A percentile compares a stretch with the other conserved stretches of the same genome.
Evolutionary conservation across 345 rosid species (phyloP).

Genomic region (Ricinus communis): DNA sequence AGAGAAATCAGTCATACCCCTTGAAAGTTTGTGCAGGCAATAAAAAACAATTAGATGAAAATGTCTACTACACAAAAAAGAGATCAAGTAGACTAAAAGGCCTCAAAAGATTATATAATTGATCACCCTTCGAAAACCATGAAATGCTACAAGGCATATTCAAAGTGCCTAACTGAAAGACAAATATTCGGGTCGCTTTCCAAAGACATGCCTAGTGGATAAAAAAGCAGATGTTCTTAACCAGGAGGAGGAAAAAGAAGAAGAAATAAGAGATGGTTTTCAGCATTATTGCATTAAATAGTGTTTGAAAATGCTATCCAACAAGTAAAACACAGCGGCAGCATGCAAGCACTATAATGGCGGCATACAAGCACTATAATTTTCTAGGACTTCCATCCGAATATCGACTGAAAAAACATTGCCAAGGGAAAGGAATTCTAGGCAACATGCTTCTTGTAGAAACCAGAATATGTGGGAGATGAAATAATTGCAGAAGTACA

Average conservation of each 20-base stretch:
- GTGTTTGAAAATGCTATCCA: constrained; percentile 7
- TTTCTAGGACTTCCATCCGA: not conserved
- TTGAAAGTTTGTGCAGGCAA: not conserved
- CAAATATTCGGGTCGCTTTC: constrained; percentile 7
- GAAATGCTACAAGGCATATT: constrained; percentile 11
- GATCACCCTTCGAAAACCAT: constrained; percentile 7
- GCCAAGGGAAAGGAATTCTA: not conserved
- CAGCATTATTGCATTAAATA: constrained; percentile 4
- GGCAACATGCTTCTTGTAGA: not conserved
- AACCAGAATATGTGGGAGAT: too few relatives aligned
- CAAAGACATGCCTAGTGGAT: constrained; percentile 6
- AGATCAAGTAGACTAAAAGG: constrained; percentile 7
- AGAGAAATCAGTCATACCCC: not conserved
- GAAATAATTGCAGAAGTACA: not conserved
- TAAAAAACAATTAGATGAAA: constrained; percentile 1
- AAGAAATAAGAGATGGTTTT: constrained; percentile 15
- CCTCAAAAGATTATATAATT: constrained; percentile 12
- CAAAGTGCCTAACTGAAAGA: constrained; percentile 13
- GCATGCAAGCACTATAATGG: not conserved
- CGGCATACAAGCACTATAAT: not conserved
- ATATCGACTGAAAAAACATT: constrained; percentile 2
- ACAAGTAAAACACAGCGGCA: not conserved
- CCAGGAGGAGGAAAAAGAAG: constrained; percentile 19
- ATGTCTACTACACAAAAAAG: not conserved
- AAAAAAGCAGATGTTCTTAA: constrained; percentile 31